These are phyloP conservation scores for Telopea speciosissima DNA, from an alignment of 177 flowering plant genomes.

Conservation along the genomic window DNA sequence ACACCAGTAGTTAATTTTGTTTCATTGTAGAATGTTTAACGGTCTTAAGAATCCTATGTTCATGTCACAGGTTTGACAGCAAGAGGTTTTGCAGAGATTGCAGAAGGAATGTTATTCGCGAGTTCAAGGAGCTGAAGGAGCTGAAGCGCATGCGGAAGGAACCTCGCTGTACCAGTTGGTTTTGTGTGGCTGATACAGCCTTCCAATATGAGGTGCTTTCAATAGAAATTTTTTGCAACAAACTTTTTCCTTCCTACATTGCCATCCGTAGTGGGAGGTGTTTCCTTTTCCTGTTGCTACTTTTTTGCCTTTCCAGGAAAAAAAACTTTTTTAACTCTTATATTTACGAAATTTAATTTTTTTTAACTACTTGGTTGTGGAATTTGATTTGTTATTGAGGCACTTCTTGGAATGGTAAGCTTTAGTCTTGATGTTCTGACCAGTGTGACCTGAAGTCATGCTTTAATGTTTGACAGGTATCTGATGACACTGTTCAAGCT, in stretches of 20 bases:
- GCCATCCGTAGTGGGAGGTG: neutral
- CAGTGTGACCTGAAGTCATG: constrained; percentile 3
- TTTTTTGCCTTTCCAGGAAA: neutral
- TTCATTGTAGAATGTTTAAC: constrained; percentile 7
- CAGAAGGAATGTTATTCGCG: constrained; percentile 95
- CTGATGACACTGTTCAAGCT: constrained; percentile 62
- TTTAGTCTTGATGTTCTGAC: neutral
- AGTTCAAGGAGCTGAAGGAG: constrained; percentile 97
- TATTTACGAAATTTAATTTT: neutral
- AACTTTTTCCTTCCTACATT: neutral
- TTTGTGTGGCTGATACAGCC: constrained; percentile 89
- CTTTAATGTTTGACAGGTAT: constrained; percentile 48
- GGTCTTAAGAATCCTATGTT: constrained; percentile 14
- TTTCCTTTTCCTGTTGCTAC: neutral
- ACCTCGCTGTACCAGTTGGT: constrained; percentile 83
- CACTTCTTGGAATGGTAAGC: neutral
- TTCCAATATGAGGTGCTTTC: constrained; percentile 80
- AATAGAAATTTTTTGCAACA: neutral
- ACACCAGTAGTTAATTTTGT: neutral
- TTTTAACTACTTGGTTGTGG: neutral
- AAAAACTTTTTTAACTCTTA: no score
- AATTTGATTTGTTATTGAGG: neutral
- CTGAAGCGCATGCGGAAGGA: constrained; percentile 87
- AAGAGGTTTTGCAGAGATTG: constrained; percentile 99
- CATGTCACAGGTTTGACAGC: constrained; percentile 87